Evolutionary conservation across 75 land plant genomes (phyloP), one percentile per base, ranked within the genome.

Genomic region (Adiantum capillusveneris): DNA sequence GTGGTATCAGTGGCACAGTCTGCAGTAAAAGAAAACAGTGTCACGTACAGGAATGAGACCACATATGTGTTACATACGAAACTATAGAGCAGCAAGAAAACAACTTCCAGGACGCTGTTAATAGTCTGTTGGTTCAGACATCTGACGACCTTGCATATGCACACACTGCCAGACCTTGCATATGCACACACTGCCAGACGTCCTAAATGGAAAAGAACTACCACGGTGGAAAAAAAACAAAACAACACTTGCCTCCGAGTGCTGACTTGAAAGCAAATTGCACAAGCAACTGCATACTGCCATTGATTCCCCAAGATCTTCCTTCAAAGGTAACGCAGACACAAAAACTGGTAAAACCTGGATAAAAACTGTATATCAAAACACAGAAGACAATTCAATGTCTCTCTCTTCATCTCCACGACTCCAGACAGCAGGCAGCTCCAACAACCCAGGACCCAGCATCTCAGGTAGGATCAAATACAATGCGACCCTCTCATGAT

Each of bases 321-420:
- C 95, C 71, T 86, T 89, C 63, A 93, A 60, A 11, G 98, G 98
- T 45, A 93, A 70, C 31, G 58, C 90, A 68, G 75, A 72, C 25
- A 93, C 62, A 21, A 93, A 68, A 64, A 93, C 96, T 34, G 90
- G 98, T 14, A 93, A 72, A 22, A 93, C 96, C 98, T 93, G 74
- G 19, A 22, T 11, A 41, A 51, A 28, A 54, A 16, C 21, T n/a
- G 12, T 20, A 22, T 19, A 2, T 53, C 55, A 22, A 3, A 53
- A 18, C 2, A 14, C 12, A 53, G 29, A 53, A 25, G 25, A 22
- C n/a, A n/a, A n/a, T n/a, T n/a, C n/a, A 5, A 22, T 22, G 24
- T 25, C 28, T 53, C 28, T 53, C 16, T 5, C 16, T 25, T 26
- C 28, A 19, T 41, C 14, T 41, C 20, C 11, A 16, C 20, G 11